Percentiles rank a stretch among this genome's conserved stretches.
Conservation (phyloP, 2,329 filamentous ascomycete species). For the Bipolaris gigantea region DNA sequence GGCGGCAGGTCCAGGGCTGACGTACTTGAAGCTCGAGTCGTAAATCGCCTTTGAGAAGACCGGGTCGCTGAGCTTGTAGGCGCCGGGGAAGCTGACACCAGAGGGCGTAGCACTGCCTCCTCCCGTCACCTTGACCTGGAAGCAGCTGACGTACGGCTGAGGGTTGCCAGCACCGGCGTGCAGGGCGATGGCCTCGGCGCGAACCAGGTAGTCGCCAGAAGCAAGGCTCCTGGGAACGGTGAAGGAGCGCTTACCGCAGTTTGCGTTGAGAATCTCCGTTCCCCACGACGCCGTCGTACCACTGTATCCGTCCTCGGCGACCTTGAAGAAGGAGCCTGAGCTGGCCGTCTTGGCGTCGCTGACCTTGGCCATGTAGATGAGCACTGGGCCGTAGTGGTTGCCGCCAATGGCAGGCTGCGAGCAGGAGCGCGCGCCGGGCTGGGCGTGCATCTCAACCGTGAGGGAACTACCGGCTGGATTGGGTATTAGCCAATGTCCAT, state of each 20-base stretch:
- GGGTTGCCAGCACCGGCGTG: constrained; percentile 37
- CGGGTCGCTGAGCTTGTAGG: constrained; percentile 38
- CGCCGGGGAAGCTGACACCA: constrained; percentile 42
- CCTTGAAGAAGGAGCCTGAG: constrained; percentile 43
- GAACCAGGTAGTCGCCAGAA: constrained; percentile 39
- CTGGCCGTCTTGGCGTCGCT: constrained; percentile 38
- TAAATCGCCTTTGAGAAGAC: constrained; percentile 43
- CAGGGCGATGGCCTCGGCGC: constrained; percentile 40
- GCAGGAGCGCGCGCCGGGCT: constrained; percentile 39
- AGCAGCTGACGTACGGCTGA: constrained; percentile 43
- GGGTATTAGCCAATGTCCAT: constrained; percentile 11
- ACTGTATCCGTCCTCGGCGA: constrained; percentile 43
- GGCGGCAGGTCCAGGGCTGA: constrained; percentile 40
- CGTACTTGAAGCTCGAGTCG: constrained; percentile 39
- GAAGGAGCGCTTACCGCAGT: constrained; percentile 43
- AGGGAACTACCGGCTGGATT: constrained; percentile 36
- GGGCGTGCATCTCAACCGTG: constrained; percentile 45
- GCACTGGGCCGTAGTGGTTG: constrained; percentile 44
- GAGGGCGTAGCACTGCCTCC: constrained; percentile 38
- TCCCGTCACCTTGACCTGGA: constrained; percentile 44
- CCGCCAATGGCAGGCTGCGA: constrained; percentile 41
- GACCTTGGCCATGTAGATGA: constrained; percentile 46
- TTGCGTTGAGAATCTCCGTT: constrained; percentile 45
- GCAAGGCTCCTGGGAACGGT: constrained; percentile 41
- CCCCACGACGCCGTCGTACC: constrained; percentile 43